phyloP scores from a whole-genome alignment of 331 rosid species.

The Acacia concinna region DNA sequence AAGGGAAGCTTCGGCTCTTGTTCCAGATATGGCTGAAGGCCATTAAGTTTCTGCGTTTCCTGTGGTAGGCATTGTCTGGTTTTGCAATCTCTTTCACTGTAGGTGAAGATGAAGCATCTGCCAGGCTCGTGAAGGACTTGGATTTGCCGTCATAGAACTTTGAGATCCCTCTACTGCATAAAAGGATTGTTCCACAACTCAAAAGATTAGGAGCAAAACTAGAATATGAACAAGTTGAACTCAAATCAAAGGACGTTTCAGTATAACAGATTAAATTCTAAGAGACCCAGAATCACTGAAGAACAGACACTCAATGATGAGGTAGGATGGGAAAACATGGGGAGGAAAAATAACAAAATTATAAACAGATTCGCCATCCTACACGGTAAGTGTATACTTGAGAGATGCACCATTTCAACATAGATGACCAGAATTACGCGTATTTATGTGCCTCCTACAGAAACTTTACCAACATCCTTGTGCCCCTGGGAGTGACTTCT shows the following conservation, averaged over 20 bases:
- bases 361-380: not conserved
- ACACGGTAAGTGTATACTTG: not conserved
- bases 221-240: not conserved
- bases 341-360: not conserved
- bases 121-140: constrained; percentile 65
- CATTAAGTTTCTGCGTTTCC: constrained; percentile 63
- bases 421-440: not conserved
- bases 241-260: not conserved
- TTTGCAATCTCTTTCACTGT: constrained; percentile 57
- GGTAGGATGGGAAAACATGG: too few relatives aligned
- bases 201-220: not conserved
- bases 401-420: not conserved
- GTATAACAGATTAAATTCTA: not conserved
- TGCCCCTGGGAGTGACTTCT: not conserved
- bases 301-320: not conserved
- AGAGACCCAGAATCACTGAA: not conserved
- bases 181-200: not conserved
- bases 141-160: constrained; percentile 67
- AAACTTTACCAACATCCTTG: not conserved
- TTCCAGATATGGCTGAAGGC: constrained; percentile 59
- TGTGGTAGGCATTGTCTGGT: constrained; percentile 58
- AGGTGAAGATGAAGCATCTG: constrained; percentile 39
- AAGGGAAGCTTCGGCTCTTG: constrained; percentile 49
- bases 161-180: constrained; percentile 74
- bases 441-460: not conserved